phyloP scores from a whole-genome alignment of 495 filamentous ascomycete genomes.

The Cercophora newfieldiana region DNA sequence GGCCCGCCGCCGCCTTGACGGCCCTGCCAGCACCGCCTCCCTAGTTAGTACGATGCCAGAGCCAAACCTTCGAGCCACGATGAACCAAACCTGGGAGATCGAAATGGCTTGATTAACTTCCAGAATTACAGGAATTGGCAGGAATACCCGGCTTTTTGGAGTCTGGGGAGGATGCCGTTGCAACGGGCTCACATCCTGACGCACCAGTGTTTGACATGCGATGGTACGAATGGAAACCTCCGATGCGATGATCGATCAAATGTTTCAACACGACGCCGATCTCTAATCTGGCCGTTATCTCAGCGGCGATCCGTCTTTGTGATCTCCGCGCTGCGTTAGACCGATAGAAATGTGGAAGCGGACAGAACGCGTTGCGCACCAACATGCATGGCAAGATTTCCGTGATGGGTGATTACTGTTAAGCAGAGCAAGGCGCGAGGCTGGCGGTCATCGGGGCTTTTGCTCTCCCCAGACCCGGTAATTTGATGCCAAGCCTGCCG shows the following conservation, averaged over 20 bases:
- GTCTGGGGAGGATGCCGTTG: not conserved
- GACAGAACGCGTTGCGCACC: not conserved
- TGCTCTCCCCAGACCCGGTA: not conserved
- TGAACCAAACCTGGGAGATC: no score
- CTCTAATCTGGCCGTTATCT: not conserved
- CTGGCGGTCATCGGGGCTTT: not conserved
- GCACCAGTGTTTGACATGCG: not conserved
- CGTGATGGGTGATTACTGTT: not conserved
- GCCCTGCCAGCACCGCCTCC: no score
- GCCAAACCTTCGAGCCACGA: no score
- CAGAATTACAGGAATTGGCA: not conserved
- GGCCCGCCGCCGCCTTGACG: no score
- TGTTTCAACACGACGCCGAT: not conserved
- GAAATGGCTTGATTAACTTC: not conserved
- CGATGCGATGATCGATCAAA: not conserved
- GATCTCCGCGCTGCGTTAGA: not conserved
- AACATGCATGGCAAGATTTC: not conserved
- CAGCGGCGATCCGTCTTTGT: not conserved
- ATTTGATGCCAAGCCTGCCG: slow-evolving; percentile 5
- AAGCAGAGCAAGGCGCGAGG: not conserved
- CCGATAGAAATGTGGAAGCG: not conserved
- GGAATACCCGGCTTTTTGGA: no score
- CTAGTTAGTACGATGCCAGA: no score
- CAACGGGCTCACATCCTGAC: not conserved
- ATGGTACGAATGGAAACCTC: not conserved